A percentile compares a stretch with the other conserved stretches of the same genome.
phyloP scores from a whole-genome alignment of 768 basidiomycete species.

The Macrocybe gigantea region DNA sequence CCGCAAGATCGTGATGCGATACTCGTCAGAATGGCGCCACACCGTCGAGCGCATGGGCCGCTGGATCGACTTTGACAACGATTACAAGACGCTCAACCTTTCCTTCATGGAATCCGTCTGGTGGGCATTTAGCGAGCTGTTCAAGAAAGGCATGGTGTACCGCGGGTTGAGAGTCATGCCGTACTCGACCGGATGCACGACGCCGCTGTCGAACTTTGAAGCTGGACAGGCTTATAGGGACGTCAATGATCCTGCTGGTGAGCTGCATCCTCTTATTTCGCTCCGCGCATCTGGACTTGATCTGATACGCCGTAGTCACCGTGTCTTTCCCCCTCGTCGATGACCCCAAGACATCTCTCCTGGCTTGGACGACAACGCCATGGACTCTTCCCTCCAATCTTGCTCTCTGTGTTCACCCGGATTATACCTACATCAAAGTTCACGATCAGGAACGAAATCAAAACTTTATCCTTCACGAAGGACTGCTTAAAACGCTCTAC shows the following conservation, averaged over 20 bases:
- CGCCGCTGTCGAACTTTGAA: constrained; percentile 96
- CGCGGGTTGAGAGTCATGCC: constrained; percentile 95
- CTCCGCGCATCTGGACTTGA: neutral
- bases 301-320: constrained; percentile 50
- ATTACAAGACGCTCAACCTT: constrained; percentile 95
- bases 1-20: constrained; percentile 95
- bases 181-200: constrained; percentile 94
- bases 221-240: constrained; percentile 90
- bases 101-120: constrained; percentile 97
- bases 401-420: constrained; percentile 92
- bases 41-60: constrained; percentile 98
- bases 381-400: constrained; percentile 98
- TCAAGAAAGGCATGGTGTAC: constrained; percentile 89
- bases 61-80: constrained; percentile 99
- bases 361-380: constrained; percentile 99
- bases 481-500: constrained; percentile 81
- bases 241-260: constrained; percentile 88
- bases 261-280: constrained; percentile 15
- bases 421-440: constrained; percentile 95
- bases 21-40: constrained; percentile 86
- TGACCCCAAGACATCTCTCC: constrained; percentile 81
- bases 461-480: constrained; percentile 91
- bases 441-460: constrained; percentile 81
- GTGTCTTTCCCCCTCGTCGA: constrained; percentile 91
- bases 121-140: constrained; percentile 98